Conservation (phyloP, 345 rosid genomes). For the Eucalyptus pauciflora region DNA sequence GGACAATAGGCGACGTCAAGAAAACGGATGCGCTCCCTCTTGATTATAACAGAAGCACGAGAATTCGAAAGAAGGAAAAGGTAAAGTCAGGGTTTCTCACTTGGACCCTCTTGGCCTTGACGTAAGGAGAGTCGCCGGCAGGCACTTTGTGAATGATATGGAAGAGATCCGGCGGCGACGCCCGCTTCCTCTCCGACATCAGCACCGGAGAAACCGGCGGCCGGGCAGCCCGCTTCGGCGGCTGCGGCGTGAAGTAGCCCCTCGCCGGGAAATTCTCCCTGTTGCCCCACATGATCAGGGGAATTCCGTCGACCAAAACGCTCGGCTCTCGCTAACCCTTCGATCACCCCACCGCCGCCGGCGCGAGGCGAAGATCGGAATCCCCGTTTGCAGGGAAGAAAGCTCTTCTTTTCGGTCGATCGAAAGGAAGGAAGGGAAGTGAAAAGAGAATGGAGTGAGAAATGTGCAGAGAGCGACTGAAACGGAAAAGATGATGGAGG, state of each 20-base stretch:
- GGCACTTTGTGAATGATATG: constrained; percentile 80
- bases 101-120: constrained; percentile 84
- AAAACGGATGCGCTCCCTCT: not conserved
- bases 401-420: not conserved
- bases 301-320: not conserved
- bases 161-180: constrained; percentile 5
- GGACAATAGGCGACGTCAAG: not conserved
- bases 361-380: not conserved
- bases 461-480: not conserved
- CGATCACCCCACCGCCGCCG: not conserved
- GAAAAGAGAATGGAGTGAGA: not conserved
- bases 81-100: constrained; percentile 3
- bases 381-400: not conserved
- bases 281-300: not conserved
- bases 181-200: not conserved
- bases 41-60: not conserved
- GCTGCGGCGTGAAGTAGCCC: not conserved
- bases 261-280: not conserved
- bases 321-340: not conserved
- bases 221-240: not conserved
- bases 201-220: not conserved
- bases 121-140: constrained; percentile 78
- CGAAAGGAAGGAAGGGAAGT: not conserved
- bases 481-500: not conserved
- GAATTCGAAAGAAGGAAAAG: not conserved